Conservation (phyloP, 768 basidiomycete genomes). For the Boletus huronensis region DNA sequence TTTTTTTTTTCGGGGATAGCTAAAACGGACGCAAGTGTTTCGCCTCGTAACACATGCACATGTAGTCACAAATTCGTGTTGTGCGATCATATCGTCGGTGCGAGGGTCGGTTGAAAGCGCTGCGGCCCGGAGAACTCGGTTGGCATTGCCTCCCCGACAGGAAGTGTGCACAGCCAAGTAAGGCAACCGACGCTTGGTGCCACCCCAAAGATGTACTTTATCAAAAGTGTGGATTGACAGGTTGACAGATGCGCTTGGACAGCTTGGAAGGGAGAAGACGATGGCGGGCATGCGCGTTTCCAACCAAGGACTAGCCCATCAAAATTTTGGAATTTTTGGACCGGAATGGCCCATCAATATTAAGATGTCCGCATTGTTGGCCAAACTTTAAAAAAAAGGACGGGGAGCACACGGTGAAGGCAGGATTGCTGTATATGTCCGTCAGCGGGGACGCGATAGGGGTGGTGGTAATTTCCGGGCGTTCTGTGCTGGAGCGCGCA, state of each 20-base stretch:
- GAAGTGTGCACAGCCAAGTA: background rate
- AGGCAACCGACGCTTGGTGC: background rate
- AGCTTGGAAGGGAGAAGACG: too few relatives aligned
- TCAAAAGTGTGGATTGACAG: background rate
- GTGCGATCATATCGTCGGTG: background rate
- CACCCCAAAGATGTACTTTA: background rate
- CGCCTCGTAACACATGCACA: background rate
- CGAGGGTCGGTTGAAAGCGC: background rate
- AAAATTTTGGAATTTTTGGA: too few relatives aligned
- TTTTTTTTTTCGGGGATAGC: background rate
- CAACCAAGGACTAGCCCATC: too few relatives aligned
- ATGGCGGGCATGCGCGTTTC: too few relatives aligned
- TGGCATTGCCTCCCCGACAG: background rate
- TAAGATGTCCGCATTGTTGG: too few relatives aligned
- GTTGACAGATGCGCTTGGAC: too few relatives aligned
- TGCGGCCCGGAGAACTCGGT: background rate
- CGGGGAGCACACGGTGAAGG: too few relatives aligned
- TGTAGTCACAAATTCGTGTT: background rate
- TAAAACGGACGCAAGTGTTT: constrained; percentile 4
- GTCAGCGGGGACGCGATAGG: background rate
- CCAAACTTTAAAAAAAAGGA: background rate
- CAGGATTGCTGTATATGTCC: too few relatives aligned
- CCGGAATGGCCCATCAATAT: too few relatives aligned
- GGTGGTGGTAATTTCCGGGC: background rate
- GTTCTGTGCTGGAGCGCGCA: too few relatives aligned